Evolutionary conservation across 1,139 yeast genomes (phyloP).

Genomic region (Wickerhamomyces sp.): DNA sequence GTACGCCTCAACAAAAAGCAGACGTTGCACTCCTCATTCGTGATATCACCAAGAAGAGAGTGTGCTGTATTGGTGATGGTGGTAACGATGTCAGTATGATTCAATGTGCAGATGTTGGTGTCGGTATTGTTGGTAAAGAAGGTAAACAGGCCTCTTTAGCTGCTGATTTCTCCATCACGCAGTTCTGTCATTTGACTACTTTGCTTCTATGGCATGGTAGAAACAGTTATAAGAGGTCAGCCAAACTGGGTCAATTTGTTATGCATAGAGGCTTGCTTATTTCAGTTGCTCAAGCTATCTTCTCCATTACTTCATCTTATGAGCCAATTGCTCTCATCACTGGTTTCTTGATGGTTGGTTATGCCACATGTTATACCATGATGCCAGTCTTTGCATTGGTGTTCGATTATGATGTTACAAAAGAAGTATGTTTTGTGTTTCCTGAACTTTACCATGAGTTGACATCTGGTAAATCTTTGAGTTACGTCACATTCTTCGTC

Average conservation of each 20-base stretch:
- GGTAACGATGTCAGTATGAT: conserved; percentile 99
- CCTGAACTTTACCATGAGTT: conserved; percentile 94
- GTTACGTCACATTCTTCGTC: conserved; percentile 81
- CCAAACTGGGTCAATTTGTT: conserved; percentile 91
- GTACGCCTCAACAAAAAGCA: conserved; percentile 98
- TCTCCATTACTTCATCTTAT: conserved; percentile 76
- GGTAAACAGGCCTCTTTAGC: conserved; percentile 97
- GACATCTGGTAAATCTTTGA: conserved; percentile 80
- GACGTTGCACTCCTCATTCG: conserved; percentile 84
- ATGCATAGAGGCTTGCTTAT: conserved; percentile 94
- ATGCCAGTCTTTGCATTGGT: conserved; percentile 95
- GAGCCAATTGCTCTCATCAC: conserved; percentile 93
- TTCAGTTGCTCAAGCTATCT: conserved; percentile 95
- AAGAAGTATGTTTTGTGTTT: conserved; percentile 79
- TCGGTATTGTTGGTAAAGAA: conserved; percentile 98
- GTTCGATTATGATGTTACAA: conserved; percentile 86
- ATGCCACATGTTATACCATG: conserved; percentile 96
- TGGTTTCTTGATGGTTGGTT: conserved; percentile 98
- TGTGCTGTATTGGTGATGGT: conserved; percentile 98
- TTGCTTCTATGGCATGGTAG: conserved; percentile 96
- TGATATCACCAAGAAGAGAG: conserved; percentile 76
- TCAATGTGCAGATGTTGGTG: conserved; percentile 98
- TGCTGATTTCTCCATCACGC: conserved; percentile 92
- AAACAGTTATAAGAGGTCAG: conserved; percentile 91
- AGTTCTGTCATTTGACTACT: conserved; percentile 84